Base-by-base conservation (phyloP, 371 early-diverging fungal genomes). In the Smittium mucronatum region DNA sequence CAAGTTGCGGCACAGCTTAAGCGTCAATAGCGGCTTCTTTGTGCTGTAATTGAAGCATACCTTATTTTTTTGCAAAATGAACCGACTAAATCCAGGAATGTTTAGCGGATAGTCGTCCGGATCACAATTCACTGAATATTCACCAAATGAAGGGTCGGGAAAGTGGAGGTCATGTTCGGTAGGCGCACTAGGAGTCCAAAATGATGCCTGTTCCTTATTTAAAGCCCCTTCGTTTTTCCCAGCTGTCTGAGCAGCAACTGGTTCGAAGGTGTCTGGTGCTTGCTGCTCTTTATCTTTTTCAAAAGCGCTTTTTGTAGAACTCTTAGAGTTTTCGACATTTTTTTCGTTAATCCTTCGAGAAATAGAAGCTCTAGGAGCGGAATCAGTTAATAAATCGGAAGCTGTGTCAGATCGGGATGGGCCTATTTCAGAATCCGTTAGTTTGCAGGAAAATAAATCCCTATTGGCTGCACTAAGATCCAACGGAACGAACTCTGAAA, bases 101-200 rank as follows among this genome's bases (percentile, higher is more conserved):
- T 61, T 61, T 26, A 61, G 63, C 26, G 63, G 63, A 36, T 65
- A 65, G 36, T 65, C 65, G 65, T 65, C 34, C 5, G 5, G 47
- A 34, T 36, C 65, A 33, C 34, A 32, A 34, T 31, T 65, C 36
- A 32, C 65, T 17, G n/a, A 11, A n/a, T n/a, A n/a, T 2, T 64
- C n/a, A 25, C 69, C 5, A 36, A n/a, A 15, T 68, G 30, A 25
- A 67, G 30, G 36, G 5, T 47, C 34, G 16, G 33, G 29, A 36
- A 30, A 15, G 67, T 28, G 5, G 5, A 11, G 59, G 34, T 30
- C 5, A 30, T 11, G 16, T 30, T 11, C 30, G 16, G 5, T 67
- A 15, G 67, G 5, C 16, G 33, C 5, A 16, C 5, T 28, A 15
- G 64, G 16, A 58, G 30, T 11, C 34, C 57, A 5, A 47, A 47